phyloP scores from a whole-genome alignment of 805 yeast species.

The Scheffersomyces stipitis region DNA sequence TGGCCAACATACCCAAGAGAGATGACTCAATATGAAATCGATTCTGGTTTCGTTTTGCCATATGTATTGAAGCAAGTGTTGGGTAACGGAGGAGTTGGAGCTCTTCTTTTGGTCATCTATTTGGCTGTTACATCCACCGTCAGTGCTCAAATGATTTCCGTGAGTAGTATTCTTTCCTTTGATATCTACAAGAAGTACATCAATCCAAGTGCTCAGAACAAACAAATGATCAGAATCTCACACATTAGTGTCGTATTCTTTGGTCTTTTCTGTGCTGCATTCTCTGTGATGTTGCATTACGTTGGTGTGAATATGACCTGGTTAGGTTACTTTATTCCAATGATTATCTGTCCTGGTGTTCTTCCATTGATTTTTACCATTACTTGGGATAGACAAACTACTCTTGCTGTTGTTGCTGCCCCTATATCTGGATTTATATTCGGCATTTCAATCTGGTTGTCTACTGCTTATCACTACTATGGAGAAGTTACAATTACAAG shows the following conservation, averaged over 20 bases:
- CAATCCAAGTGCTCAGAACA: conserved; percentile 42
- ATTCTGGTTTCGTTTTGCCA: conserved; percentile 30
- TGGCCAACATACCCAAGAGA: conserved; percentile 36
- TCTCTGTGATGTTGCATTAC: conserved; percentile 36
- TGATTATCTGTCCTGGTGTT: conserved; percentile 41
- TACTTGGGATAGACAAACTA: conserved; percentile 32
- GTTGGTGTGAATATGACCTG: conserved; percentile 28
- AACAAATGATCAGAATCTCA: conserved; percentile 40
- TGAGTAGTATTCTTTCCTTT: conserved; percentile 42
- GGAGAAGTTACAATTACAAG: conserved; percentile 25
- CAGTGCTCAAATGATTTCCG: conserved; percentile 41
- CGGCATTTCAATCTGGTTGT: conserved; percentile 32
- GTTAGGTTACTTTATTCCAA: conserved; percentile 35
- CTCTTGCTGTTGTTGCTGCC: conserved; percentile 27
- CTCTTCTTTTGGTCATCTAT: conserved; percentile 30
- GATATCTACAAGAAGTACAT: conserved; percentile 48
- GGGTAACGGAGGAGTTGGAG: conserved; percentile 25
- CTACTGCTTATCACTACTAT: conserved; percentile 26
- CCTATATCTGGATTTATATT: conserved; percentile 29
- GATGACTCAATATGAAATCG: conserved; percentile 27
- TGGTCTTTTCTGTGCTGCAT: conserved; percentile 37
- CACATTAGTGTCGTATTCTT: conserved; percentile 41
- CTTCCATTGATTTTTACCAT: conserved; percentile 34
- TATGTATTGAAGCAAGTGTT: conserved; percentile 28
- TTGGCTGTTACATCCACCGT: conserved; percentile 44